Conservation (phyloP, 108 stramenopile species). For the Conticribra guillardii region DNA sequence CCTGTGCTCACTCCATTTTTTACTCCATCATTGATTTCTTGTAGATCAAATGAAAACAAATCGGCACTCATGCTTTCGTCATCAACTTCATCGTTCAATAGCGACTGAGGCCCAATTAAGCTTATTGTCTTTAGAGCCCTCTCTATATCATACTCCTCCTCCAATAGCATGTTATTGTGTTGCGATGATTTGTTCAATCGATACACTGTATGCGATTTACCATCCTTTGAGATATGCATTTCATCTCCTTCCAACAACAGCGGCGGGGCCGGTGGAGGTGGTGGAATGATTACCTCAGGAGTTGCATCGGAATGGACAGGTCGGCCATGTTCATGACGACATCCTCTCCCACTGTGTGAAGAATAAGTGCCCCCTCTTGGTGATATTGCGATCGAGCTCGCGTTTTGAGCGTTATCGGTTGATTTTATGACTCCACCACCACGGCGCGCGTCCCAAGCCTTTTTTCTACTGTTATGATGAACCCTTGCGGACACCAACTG, state of each 20-base stretch:
- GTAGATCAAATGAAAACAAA: conserved; percentile 40
- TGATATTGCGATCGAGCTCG: no score
- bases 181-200: conserved; percentile 14
- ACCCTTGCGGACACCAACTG: background rate
- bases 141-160: conserved; percentile 61
- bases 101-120: conserved; percentile 13
- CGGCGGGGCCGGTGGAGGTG: conserved; percentile 8
- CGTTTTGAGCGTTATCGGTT: background rate
- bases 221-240: conserved; percentile 53
- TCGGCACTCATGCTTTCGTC: background rate
- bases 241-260: conserved; percentile 64
- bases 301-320: background rate
- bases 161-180: conserved; percentile 14
- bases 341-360: background rate
- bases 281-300: background rate
- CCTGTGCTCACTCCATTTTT: conserved; percentile 58
- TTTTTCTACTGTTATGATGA: background rate
- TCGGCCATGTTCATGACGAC: background rate
- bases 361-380: background rate
- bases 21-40: conserved; percentile 57
- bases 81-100: background rate
- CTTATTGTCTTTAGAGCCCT: conserved; percentile 49
- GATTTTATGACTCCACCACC: background rate
- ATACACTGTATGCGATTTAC: conserved; percentile 58
- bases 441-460: background rate